Percentiles rank a stretch among this genome's conserved stretches.
These are phyloP conservation scores for Chaetomium sp. DNA, from an alignment of 2,329 filamentous ascomycete species.

Conservation along the genomic window DNA sequence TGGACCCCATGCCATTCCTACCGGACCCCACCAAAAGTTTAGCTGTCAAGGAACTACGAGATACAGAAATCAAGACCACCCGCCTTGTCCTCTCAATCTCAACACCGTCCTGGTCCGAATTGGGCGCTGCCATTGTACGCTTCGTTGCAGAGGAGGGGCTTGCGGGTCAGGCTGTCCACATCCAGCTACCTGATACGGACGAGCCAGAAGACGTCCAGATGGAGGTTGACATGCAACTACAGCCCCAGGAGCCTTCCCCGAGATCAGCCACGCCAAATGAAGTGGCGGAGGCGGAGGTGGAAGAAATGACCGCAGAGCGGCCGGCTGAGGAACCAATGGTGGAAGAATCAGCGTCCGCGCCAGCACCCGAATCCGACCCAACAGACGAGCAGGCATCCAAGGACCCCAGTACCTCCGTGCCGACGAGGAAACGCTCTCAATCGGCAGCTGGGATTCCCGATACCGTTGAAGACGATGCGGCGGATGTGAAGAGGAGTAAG, in stretches of 20 bases:
- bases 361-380: conserved; percentile 12
- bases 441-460: conserved; percentile 62
- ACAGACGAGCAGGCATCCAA: conserved; percentile 27
- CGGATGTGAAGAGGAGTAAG: conserved; percentile 65
- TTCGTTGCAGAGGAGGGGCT: conserved; percentile 42
- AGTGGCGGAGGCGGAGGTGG: neutral
- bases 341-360: conserved; percentile 20
- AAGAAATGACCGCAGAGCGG: conserved; percentile 21
- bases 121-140: conserved; percentile 47
- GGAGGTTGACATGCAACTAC: conserved; percentile 43
- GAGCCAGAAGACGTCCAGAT: conserved; percentile 45
- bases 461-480: conserved; percentile 57
- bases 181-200: conserved; percentile 44
- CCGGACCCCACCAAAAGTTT: conserved; percentile 53
- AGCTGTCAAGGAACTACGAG: conserved; percentile 38
- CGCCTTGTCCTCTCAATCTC: conserved; percentile 39
- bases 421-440: conserved; percentile 63
- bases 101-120: conserved; percentile 46
- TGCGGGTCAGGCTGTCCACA: conserved; percentile 40
- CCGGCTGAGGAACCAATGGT: conserved; percentile 9
- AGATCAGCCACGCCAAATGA: conserved; percentile 15
- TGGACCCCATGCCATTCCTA: conserved; percentile 65
- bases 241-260: conserved; percentile 25
- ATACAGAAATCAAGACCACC: conserved; percentile 24
- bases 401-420: conserved; percentile 44